Base-by-base conservation (phyloP, 2,329 filamentous ascomycete genomes). In the Aspergillus felis region DNA sequence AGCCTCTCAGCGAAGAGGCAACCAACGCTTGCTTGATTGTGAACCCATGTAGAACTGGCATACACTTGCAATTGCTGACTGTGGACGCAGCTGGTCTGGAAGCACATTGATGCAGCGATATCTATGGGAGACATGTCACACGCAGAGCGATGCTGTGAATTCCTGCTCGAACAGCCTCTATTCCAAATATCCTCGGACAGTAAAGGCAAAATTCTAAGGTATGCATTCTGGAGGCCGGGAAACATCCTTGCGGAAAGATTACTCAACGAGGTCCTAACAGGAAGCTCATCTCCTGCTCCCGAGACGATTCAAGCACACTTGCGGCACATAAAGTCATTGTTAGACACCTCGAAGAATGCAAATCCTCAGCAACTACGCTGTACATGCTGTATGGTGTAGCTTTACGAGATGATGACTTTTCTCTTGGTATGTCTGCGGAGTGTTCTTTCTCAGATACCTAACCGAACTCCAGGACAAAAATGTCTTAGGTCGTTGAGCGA, bases 361-460 rank as follows among this genome's bases (percentile, higher is more conserved):
- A 81, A 60, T 78, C 84, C 50, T 86, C 90, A 9, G 81, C 85
- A 0, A 79, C 87, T 65, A 91, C 89, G 2, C 80, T 83, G 38
- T 94, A 91, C 67, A 71, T 95, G 27, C 84, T 90, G 75, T 95
- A 91, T 73, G 91, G 89, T 67, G 79, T 87, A 20, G 85, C 88
- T 0, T 72, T 94, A 2, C 79, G 83, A 50, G 79, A 75, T 20
- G 79, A 79, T 57, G 83, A 92, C 63, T 68, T 74, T 41, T 80
- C 84, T 2, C 68, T 81, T 46, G 78, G 81, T 82, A 71, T 64
- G 68, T 38, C 83, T 50, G 79, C 4, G 32, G 4, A 25, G 4
- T 3, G 35, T 3, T 6, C 17, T 20, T 9, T 25, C 10, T 17
- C 28, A 7, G 22, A 28, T 32, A 38, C 25, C 28, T 79, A 78